Base-by-base conservation (phyloP, 805 yeast species). In the Ogataea siamensis region DNA sequence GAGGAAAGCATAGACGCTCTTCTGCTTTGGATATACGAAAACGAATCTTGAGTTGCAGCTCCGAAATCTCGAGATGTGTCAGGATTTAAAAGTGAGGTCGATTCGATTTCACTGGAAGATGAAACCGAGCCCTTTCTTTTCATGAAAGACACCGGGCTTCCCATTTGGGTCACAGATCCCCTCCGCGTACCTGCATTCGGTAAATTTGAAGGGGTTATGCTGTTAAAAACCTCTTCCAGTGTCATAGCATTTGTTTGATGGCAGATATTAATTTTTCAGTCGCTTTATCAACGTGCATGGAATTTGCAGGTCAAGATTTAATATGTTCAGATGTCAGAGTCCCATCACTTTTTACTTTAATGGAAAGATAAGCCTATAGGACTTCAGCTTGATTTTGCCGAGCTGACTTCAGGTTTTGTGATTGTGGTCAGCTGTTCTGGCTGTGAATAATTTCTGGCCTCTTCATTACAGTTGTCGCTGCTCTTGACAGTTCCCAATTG, bases 1-100 rank as follows among this genome's bases (percentile, higher is more conserved):
- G 43, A 34, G 1, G 56, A 51, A 2, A 49, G 39, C 34, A 58
- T 46, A 2, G 60, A 53, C 2, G 55, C 58, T 35, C 63, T 43
- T 36, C 58, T 36, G 23, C 42, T 42, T 39, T 57, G 62, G 23
- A 55, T 44, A 17, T 48, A 45, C 9, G 28, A 28, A 17, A 47
- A 45, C 9, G 28, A 28, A 11, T 51, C 52, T 24, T 43, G 51
- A 14, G 47, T 50, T 3, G 37, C 36, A 4, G 58, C 45, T 0
- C 56, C 57, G 38, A 53, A 53, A 10, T 45, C 42, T 14, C 40
- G 40, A 12, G 42, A 38, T 6, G 49, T 44, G 19, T 46, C 50
- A 12, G 23, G 20, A 3, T 31, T 32, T 21, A 26, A 31, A 11
- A 40, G 22, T 9, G 40, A 29, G 5, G 35, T 12, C 4, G 37